Base-by-base conservation (phyloP, 805 yeast species). In the Teunomyces atbi region DNA sequence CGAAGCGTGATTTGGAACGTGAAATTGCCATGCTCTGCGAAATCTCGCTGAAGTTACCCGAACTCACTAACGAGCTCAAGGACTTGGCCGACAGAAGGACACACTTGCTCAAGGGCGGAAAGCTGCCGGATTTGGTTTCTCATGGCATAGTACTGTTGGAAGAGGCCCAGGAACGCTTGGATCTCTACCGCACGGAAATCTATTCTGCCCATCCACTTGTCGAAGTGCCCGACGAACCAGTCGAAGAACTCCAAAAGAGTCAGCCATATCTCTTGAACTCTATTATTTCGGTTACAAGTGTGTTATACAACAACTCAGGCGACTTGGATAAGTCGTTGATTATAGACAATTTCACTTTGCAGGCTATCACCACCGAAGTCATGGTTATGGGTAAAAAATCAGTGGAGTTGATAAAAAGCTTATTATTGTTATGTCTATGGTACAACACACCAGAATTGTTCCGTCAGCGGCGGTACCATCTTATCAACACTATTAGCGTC, bases 371-470 rank as follows among this genome's bases (percentile, higher is more conserved):
- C 8, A 66, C 77, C 42, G 91, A 89, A 56, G 76, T 84, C 8
- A 64, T 89, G 64, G 74, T 84, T 6, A 71, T 78, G 20, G 96
- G 96, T 15, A 74, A 79, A 45, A 90, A 88, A 65, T 76, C 83
- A 5, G 64, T 82, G 13, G 91, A 88, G 60, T 64, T 88, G 30
- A 67, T 89, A 33, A 83, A 84, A 60, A 68, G 83, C 15, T 66
- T 86, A 42, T 59, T 86, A 15, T 57, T 87, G 5, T 68, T 86
- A 44, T 77, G 86, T 20, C 63, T 84, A 23, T 90, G 96, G 96
- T 89, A 89, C 60, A 87, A 86, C 53, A 79, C 88, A 3, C 87
- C 96, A 0, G 96, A 89, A 62, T 70, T 87, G 54, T 86, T 87
- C 53, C 86, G 83, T 52, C 86, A 86, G 55, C 79, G 95, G 47